These are phyloP conservation scores for Porcisia hertigi DNA, from an alignment of 208 protist genomes.

Conservation along the genomic window DNA sequence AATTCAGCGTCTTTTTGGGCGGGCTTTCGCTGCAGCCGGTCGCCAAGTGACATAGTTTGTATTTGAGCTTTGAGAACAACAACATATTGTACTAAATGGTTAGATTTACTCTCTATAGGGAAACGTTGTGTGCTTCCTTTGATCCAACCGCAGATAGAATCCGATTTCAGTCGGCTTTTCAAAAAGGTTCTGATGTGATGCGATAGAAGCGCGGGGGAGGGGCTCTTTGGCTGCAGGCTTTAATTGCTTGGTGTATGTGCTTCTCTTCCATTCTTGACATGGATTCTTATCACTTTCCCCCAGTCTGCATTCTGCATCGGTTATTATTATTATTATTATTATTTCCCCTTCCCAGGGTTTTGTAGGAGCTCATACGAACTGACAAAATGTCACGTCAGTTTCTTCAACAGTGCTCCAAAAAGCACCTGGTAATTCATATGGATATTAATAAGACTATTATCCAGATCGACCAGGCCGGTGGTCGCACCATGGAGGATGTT, in stretches of 20 bases:
- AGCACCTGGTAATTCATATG: conserved; percentile 86
- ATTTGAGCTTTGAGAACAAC: not conserved
- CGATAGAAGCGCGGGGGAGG: not conserved
- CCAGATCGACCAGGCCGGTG: conserved; percentile 77
- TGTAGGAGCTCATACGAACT: not conserved
- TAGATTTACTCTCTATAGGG: not conserved
- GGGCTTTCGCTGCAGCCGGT: conserved; percentile 15
- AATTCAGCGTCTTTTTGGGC: conserved; percentile 44
- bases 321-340: not conserved
- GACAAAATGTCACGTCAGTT: conserved; percentile 51
- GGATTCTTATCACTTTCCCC: not conserved
- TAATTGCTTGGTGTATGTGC: not conserved
- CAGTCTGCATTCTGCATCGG: not conserved
- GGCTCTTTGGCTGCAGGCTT: not conserved
- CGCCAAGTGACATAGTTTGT: conserved; percentile 3
- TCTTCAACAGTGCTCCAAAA: conserved; percentile 53
- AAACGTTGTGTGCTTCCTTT: not conserved
- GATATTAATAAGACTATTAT: conserved; percentile 93
- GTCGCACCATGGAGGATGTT: conserved; percentile 77
- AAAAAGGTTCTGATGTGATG: not conserved
- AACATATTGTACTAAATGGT: conserved; percentile 2
- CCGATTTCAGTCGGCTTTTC: not conserved
- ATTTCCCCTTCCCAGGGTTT: not conserved
- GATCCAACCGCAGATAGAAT: not conserved
- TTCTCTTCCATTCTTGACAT: not conserved